phyloP scores from a whole-genome alignment of 495 filamentous ascomycete genomes.

The Aspergillus diversus region DNA sequence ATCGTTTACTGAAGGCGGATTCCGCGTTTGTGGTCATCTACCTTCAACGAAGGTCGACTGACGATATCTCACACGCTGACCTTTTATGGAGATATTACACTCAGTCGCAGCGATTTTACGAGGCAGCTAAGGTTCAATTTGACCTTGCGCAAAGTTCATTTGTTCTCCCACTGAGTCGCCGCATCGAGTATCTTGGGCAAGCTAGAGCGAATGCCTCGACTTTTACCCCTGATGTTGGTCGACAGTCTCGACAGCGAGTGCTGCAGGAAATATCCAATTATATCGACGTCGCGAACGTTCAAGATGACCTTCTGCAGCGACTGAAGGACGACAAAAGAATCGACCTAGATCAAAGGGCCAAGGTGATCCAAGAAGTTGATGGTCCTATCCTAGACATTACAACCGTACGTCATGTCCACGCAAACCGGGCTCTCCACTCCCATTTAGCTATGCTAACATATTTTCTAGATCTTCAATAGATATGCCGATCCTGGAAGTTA shows the following conservation, averaged over 20 bases:
- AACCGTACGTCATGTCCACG: conserved; percentile 57
- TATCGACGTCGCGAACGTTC: conserved; percentile 91
- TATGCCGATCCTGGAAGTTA: conserved; percentile 88
- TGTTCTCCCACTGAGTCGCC: conserved; percentile 68
- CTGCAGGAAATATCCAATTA: conserved; percentile 81
- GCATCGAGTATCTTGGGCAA: conserved; percentile 86
- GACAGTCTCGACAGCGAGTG: conserved; percentile 75
- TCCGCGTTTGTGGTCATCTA: conserved; percentile 88
- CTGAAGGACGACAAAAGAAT: conserved; percentile 75
- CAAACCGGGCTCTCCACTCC: not conserved
- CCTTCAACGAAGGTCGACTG: conserved; percentile 69
- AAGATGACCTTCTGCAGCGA: conserved; percentile 86
- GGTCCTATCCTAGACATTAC: conserved; percentile 73
- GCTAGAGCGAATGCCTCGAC: conserved; percentile 87
- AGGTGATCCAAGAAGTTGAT: conserved; percentile 69
- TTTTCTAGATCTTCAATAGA: conserved; percentile 77
- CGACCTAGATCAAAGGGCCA: conserved; percentile 54
- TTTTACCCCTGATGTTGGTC: conserved; percentile 67
- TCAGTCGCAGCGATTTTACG: conserved; percentile 74
- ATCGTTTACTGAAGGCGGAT: conserved; percentile 79
- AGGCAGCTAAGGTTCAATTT: conserved; percentile 84
- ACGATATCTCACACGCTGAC: conserved; percentile 76
- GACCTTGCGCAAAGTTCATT: conserved; percentile 83
- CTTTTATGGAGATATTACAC: conserved; percentile 92
- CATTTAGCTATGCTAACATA: conserved; percentile 11